These are phyloP conservation scores for Umbelopsis vinacea DNA, from an alignment of 192 early-diverging fungal genomes.

Conservation along the genomic window DNA sequence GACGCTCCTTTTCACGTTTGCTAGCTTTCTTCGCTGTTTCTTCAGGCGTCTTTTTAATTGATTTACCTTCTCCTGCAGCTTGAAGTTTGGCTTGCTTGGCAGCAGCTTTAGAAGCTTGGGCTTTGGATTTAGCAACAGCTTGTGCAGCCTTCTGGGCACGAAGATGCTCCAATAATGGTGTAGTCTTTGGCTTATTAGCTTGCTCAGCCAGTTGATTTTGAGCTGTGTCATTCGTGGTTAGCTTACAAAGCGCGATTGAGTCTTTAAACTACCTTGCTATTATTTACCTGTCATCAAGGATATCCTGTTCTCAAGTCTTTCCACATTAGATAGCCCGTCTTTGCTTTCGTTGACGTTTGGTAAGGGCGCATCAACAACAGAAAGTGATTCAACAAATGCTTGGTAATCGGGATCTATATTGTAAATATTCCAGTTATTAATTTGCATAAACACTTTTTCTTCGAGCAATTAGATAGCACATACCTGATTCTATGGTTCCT, in stretches of 20 bases:
- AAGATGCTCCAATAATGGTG: conserved; percentile 74
- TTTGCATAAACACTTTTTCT: background rate
- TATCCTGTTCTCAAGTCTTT: conserved; percentile 48
- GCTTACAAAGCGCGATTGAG: background rate
- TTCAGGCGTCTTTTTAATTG: background rate
- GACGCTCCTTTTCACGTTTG: conserved; percentile 11
- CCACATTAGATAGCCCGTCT: conserved; percentile 53
- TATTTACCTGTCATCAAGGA: conserved; percentile 37
- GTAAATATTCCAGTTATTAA: background rate
- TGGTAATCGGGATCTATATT: conserved; percentile 73
- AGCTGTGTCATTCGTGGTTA: conserved; percentile 25
- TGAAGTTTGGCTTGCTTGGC: conserved; percentile 27
- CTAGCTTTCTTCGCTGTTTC: conserved; percentile 22
- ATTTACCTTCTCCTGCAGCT: conserved; percentile 13
- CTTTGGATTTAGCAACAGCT: conserved; percentile 58
- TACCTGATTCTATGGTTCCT: conserved; percentile 79
- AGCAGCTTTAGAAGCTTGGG: conserved; percentile 38
- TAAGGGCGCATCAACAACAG: conserved; percentile 37
- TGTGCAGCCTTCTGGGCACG: conserved; percentile 73
- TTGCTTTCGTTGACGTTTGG: conserved; percentile 37
- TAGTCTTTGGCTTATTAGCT: conserved; percentile 67
- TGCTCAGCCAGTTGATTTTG: conserved; percentile 39
- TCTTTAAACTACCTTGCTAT: background rate
- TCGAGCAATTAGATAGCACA: background rate
- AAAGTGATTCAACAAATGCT: conserved; percentile 71